Conservation (phyloP, 805 yeast species). For the Tetrapisispora taiwanensis region DNA sequence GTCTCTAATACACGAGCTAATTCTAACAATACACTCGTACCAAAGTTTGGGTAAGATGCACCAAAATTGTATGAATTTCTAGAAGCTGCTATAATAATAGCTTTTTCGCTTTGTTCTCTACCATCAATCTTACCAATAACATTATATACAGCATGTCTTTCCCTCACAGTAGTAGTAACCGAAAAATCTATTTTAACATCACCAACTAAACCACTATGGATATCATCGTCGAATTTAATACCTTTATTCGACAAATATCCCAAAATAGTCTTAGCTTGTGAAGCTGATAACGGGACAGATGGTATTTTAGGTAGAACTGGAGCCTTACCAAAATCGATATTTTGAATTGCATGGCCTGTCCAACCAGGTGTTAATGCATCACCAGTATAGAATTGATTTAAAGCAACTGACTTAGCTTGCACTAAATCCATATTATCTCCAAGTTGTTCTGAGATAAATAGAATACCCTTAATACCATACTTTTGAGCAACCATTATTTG, state of each 20-base stretch:
- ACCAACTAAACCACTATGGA: constrained; percentile 15
- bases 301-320: constrained; percentile 60
- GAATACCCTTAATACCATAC: constrained; percentile 50
- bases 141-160: constrained; percentile 65
- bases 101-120: constrained; percentile 64
- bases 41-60: constrained; percentile 61
- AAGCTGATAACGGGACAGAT: constrained; percentile 65
- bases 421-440: constrained; percentile 23
- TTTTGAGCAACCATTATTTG: constrained; percentile 47
- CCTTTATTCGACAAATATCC: constrained; percentile 16
- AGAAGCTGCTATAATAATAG: constrained; percentile 71
- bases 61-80: constrained; percentile 73
- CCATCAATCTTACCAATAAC: constrained; percentile 72
- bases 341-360: constrained; percentile 35
- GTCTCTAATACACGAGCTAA: constrained; percentile 57
- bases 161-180: constrained; percentile 37
- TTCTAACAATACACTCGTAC: constrained; percentile 64
- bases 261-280: constrained; percentile 45
- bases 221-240: constrained; percentile 15
- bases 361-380: constrained; percentile 76
- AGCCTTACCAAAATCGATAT: constrained; percentile 38
- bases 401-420: constrained; percentile 41
- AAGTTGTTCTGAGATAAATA: constrained; percentile 49
- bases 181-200: constrained; percentile 21
- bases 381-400: constrained; percentile 57